These are phyloP conservation scores for Neophaeococcomyces mojaviensis DNA, from an alignment of 2,329 filamentous ascomycete species.

Conservation along the genomic window DNA sequence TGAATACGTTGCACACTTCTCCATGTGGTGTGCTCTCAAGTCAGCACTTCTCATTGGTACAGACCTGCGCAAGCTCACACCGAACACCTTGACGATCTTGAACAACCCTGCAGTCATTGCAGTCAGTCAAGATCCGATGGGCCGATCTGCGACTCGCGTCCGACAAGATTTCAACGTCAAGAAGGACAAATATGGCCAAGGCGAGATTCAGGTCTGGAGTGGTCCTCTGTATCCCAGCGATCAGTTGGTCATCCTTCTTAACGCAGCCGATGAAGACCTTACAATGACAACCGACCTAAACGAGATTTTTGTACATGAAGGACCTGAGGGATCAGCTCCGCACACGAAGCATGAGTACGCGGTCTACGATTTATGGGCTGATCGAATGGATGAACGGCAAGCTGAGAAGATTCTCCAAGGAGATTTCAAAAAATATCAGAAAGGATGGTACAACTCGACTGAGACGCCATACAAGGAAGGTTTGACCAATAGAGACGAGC, in stretches of 20 bases:
- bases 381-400: slow-evolving; percentile 43
- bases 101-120: slow-evolving; percentile 44
- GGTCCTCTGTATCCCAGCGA: slow-evolving; percentile 42
- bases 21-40: slow-evolving; percentile 41
- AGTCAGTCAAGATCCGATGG: slow-evolving; percentile 41
- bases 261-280: slow-evolving; percentile 38
- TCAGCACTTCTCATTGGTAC: slow-evolving; percentile 44
- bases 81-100: slow-evolving; percentile 37
- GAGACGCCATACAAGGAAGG: slow-evolving; percentile 41
- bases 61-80: slow-evolving; percentile 33
- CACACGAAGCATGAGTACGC: slow-evolving; percentile 42
- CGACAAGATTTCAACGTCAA: slow-evolving; percentile 40
- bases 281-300: slow-evolving; percentile 44
- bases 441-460: slow-evolving; percentile 42
- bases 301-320: slow-evolving; percentile 47
- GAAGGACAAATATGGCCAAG: slow-evolving; percentile 35
- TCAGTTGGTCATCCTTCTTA: slow-evolving; percentile 45
- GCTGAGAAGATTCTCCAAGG: slow-evolving; percentile 39
- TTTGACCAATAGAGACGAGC: slow-evolving; percentile 33
- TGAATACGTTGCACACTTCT: slow-evolving; percentile 33
- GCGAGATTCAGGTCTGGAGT: slow-evolving; percentile 45
- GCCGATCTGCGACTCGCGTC: slow-evolving; percentile 35
- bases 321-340: slow-evolving; percentile 35
- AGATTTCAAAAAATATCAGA: slow-evolving; percentile 25
- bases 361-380: slow-evolving; percentile 49